Conservation (phyloP, 805 yeast genomes). For the Hanseniaspora vineae region DNA sequence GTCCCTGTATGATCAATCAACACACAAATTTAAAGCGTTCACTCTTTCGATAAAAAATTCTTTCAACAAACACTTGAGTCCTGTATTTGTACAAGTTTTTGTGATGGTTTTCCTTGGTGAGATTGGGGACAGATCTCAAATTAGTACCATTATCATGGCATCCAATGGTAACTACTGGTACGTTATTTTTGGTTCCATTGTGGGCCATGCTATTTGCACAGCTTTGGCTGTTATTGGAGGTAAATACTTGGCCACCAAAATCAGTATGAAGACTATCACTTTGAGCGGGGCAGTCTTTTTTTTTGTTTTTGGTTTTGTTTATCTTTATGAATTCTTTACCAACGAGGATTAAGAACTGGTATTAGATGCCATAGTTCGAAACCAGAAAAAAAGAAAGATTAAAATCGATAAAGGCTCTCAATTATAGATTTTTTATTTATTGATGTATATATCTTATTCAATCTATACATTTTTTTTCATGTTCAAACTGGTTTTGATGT, state of each 20-base stretch:
- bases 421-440: too few relatives aligned
- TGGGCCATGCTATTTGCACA: constrained; percentile 85
- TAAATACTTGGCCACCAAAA: constrained; percentile 72
- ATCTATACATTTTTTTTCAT: too few relatives aligned
- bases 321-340: constrained; percentile 53
- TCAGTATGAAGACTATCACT: constrained; percentile 85
- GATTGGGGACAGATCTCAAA: constrained; percentile 98
- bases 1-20: too few relatives aligned
- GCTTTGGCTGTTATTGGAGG: constrained; percentile 91
- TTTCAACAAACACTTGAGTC: constrained; percentile 58
- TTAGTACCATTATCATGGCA: constrained; percentile 97
- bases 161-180: constrained; percentile 89
- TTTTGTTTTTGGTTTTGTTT: constrained; percentile 66
- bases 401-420: too few relatives aligned
- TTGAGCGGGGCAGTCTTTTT: constrained; percentile 85
- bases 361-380: background rate
- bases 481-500: too few relatives aligned
- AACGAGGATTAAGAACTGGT: constrained; percentile 1
- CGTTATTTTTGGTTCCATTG: constrained; percentile 76
- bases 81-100: constrained; percentile 88
- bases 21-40: constrained; percentile 4
- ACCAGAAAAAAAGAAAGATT: background rate
- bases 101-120: constrained; percentile 94
- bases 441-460: too few relatives aligned
- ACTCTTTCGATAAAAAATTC: constrained; percentile 36